Evolutionary conservation across 768 basidiomycete species (phyloP).

Genomic region (Trametes gibbosa): DNA sequence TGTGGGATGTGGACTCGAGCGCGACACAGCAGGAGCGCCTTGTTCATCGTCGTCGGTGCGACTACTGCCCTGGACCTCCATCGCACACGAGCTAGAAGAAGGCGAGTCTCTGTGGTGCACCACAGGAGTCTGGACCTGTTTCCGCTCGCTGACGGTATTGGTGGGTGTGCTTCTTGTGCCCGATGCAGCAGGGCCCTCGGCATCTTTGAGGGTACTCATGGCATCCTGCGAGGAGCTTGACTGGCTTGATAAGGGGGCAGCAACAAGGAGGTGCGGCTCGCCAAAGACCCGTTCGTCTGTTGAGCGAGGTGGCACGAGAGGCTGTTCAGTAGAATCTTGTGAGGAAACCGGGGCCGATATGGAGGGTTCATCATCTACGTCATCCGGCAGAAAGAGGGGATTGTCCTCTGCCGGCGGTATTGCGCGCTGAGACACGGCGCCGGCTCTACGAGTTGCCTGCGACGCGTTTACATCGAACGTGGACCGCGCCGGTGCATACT

Average conservation of each 20-base stretch:
- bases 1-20: too few species aligned
- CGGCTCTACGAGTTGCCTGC: background rate
- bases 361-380: background rate
- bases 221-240: background rate
- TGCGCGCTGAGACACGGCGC: background rate
- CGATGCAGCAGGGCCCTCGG: background rate
- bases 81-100: background rate
- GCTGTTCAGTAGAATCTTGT: background rate
- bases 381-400: conserved; percentile 26
- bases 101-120: background rate
- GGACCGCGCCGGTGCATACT: conserved; percentile 69
- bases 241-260: background rate
- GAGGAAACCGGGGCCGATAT: background rate
- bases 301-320: background rate
- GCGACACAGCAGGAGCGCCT: too few species aligned
- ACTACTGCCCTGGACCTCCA: too few species aligned
- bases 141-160: background rate
- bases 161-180: background rate
- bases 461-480: conserved; percentile 55
- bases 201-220: background rate
- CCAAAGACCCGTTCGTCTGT: conserved; percentile 1
- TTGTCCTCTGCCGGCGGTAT: background rate
- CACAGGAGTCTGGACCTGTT: background rate
- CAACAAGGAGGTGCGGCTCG: conserved; percentile 4
- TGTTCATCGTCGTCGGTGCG: too few species aligned